phyloP scores from a whole-genome alignment of 345 rosid species.

The Heritiera littoralis region DNA sequence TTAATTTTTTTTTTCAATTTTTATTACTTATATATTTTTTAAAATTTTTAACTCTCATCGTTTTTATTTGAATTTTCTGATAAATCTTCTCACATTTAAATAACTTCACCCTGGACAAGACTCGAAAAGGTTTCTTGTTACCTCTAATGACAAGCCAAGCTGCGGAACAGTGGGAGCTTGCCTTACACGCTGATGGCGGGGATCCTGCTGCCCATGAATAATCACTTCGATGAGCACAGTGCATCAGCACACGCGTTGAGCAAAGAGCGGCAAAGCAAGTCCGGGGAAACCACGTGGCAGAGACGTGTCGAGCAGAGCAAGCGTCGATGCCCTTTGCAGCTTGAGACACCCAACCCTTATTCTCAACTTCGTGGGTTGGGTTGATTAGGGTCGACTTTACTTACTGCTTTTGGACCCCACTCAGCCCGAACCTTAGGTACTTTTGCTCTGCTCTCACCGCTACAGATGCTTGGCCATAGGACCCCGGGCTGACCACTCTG shows the following conservation, averaged over 20 bases:
- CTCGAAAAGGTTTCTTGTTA: no score
- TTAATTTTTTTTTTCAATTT: no score
- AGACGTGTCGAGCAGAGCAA: constrained; percentile 23
- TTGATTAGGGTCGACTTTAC: background rate
- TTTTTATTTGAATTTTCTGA: no score
- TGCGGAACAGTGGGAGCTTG: no score
- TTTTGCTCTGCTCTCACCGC: background rate
- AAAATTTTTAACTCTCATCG: no score
- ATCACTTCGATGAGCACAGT: background rate
- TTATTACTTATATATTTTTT: no score
- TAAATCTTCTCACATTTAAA: no score
- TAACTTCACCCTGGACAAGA: no score
- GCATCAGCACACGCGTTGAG: constrained; percentile 17
- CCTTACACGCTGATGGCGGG: background rate
- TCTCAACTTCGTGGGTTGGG: background rate
- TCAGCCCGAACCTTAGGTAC: background rate
- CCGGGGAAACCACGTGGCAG: constrained; percentile 21
- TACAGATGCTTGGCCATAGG: background rate
- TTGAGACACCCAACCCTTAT: background rate
- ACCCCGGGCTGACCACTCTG: background rate
- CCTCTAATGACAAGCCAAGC: no score
- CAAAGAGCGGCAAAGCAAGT: background rate
- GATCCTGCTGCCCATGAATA: background rate
- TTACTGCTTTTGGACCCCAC: constrained; percentile 6
- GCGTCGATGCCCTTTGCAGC: background rate